Evolutionary conservation across 2,329 filamentous ascomycete species (phyloP), one percentile per base, ranked within the genome.

Genomic region (Diaporthe citri): DNA sequence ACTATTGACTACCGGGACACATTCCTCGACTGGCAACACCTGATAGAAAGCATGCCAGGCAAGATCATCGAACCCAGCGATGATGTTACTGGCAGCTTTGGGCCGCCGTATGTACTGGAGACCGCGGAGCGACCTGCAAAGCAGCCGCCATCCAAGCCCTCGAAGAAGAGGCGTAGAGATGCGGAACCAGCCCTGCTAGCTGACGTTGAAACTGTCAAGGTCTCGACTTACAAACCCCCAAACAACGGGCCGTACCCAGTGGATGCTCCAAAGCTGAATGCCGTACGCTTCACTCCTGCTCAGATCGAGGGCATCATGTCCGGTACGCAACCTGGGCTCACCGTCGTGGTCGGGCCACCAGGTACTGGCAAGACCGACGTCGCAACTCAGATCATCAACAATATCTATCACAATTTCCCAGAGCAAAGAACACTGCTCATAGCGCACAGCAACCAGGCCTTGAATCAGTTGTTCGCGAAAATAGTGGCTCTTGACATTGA

Each of bases 291-390:
- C 81, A 99, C 97, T 6, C 92, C 96, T 46, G 91, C 94, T 51
- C 97, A 98, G 84, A 90, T 97, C 39, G 94, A 98, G 82, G 97
- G 97, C 36, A 97, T 99, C 80, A 92, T 94, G 76, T 98, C 96
- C 55, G 97, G 97, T 28, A 96, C 95, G 9, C 97, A 99, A 80
- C 96, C 97, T 48, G 97, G 97, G 28, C 88, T 99, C 70, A 98
- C 96, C 1, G 91, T 99, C 64, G 93, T 99, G 79, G 95, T 99
- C 77, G 97, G 97, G 1, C 97, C 97, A 72, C 97, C 97, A 10
- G 97, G 97, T 72, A 99, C 97, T 9, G 97, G 97, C 77, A 99
- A 99, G 87, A 99, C 97, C n/a, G 97, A 99, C 84, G 97, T 99
- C 71, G 96, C 95, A 64, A 98, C 96, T 6, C 97, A 99, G 83